Evolutionary conservation across 148 eudicot species (phyloP).

Genomic region (Gaultheria prostrata): DNA sequence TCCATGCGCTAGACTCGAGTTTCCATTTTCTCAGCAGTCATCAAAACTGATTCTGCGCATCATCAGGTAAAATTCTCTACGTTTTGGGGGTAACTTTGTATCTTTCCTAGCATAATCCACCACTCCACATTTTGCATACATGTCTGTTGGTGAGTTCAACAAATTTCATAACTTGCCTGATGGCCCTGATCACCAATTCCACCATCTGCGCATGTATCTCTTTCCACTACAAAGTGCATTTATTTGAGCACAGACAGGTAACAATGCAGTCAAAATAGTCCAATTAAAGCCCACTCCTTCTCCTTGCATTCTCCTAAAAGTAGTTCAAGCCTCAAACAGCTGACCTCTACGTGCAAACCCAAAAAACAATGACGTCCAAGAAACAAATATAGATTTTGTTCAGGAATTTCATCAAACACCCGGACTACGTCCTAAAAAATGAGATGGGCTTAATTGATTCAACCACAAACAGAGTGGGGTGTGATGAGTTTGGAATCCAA

Average conservation of each 20-base stretch:
- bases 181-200: slow-evolving; percentile 27
- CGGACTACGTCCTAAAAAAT: slow-evolving; percentile 30
- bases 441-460: slow-evolving; percentile 30
- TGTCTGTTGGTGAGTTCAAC: slow-evolving; percentile 40
- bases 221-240: slow-evolving; percentile 33
- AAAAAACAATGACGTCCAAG: slow-evolving; percentile 38
- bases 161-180: slow-evolving; percentile 23
- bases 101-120: slow-evolving; percentile 27
- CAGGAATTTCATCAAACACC: slow-evolving; percentile 44
- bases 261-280: slow-evolving; percentile 35
- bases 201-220: slow-evolving; percentile 43
- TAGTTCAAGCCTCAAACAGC: slow-evolving; percentile 29
- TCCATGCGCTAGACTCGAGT: no score
- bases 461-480: slow-evolving; percentile 36
- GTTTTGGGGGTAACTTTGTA: no score
- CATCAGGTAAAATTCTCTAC: no score
- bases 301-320: slow-evolving; percentile 38
- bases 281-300: slow-evolving; percentile 38
- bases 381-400: slow-evolving; percentile 33
- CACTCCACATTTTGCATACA: slow-evolving; percentile 45
- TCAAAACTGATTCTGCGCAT: no score
- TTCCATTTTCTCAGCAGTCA: no score
- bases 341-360: slow-evolving; percentile 30
- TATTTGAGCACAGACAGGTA: slow-evolving; percentile 30
- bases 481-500: slow-evolving; percentile 22